phyloP scores from a whole-genome alignment of 2,329 filamentous ascomycete species.

The Madurella fahalii region DNA sequence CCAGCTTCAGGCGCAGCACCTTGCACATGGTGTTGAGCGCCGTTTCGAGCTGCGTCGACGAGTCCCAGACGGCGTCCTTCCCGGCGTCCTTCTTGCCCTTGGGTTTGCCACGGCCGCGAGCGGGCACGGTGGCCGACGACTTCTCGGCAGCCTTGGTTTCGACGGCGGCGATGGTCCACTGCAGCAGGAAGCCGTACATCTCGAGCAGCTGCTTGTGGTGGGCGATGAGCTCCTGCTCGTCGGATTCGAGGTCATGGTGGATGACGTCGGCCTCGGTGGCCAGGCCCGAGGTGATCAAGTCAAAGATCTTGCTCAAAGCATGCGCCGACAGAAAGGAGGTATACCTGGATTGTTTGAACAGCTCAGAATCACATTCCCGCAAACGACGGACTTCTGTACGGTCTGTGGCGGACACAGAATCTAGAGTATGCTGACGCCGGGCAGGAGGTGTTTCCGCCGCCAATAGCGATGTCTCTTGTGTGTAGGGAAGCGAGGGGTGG shows the following conservation, averaged over 20 bases:
- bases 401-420: conserved; percentile 16
- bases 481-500: conserved; percentile 24
- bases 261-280: conserved; percentile 81
- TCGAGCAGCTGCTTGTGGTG: conserved; percentile 91
- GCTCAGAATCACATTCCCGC: conserved; percentile 55
- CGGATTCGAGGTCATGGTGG: conserved; percentile 80
- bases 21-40: conserved; percentile 95
- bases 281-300: conserved; percentile 81
- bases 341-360: conserved; percentile 67
- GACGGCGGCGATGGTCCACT: conserved; percentile 93
- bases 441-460: conserved; percentile 12
- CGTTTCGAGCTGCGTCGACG: conserved; percentile 77
- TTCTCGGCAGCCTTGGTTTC: conserved; percentile 93
- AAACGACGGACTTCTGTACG: conserved; percentile 11
- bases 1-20: conserved; percentile 85
- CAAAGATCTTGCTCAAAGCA: conserved; percentile 87
- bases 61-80: conserved; percentile 84
- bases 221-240: conserved; percentile 81
- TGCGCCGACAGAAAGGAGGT: conserved; percentile 73
- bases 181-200: conserved; percentile 87
- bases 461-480: conserved; percentile 5
- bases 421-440: conserved; percentile 12
- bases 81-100: conserved; percentile 68
- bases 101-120: conserved; percentile 68
- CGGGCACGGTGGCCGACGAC: conserved; percentile 65